Evolutionary conservation across 1,284 basidiomycete genomes (phyloP), one percentile per base, ranked within the genome.

Genomic region (Trametes polyzona): DNA sequence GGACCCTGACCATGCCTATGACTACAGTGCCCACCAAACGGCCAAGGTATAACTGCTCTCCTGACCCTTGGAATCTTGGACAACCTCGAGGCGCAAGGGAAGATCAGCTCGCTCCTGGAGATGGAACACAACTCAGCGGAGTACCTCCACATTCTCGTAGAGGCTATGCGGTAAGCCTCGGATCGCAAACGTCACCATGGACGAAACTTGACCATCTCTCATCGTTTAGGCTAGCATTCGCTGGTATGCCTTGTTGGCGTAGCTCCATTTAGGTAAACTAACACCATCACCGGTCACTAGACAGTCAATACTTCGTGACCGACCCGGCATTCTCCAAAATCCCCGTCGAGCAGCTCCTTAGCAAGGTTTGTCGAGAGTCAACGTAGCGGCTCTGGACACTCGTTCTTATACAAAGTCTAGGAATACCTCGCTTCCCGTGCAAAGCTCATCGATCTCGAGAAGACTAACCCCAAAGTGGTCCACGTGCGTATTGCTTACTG

Each of bases 1-100:
- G 7, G 4, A 40, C 8, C 8, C 14, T 3, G 17, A 16, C 11
- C 5, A 17, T 33, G 11, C 24, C 16, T n/a, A 29, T 19, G 60
- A 37, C 47, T 4, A n/a, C 43, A 94, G 87, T 96, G 94, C 67
- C 95, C 95, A 6, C 95, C 95, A 0, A 97, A 96, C 70, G 95
- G 96, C 14, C 95, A 98, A 83, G 96, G 73, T 26, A 83, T 98
- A n/a, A 95, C 94, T 1, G 93, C 96, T 0, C 81, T 98, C 10
- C 77, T 98, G 43, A 94, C 95, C 4, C 80, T 98, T 8, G 96
- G 96, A 1, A 94, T 99, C 54, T 77, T 99, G 41, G 96, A 98
- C 67, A 85, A 83, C 27, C 81, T 96, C 21, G 89, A 96, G 73
- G 83, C 83, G 49, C 82, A 87, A 67, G 88, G 89, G 2, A 83